Evolutionary conservation across 2,329 filamentous ascomycete species (phyloP), one percentile per base, ranked within the genome.

Genomic region (Hypoxylon sp.): DNA sequence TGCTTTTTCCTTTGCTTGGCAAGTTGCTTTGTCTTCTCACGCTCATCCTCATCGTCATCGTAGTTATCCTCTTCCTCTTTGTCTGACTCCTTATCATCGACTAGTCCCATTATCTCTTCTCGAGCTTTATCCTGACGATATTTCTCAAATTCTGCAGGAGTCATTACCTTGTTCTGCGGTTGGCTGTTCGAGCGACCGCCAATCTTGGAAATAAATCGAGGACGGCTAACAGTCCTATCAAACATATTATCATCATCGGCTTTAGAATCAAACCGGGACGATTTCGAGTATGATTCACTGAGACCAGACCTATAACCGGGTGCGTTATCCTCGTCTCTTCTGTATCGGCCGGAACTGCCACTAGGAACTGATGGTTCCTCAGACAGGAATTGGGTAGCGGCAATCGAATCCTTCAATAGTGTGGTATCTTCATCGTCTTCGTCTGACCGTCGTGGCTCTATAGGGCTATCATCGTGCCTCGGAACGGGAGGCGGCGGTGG

Each of bases 1-100:
- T 97, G 94, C 83, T 94, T 96, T 74, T 90, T 88, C 69, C 94
- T 86, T 77, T 96, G 93, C 77, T 90, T 92, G 17, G 91, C 89
- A 50, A 91, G 85, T 76, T 92, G 86, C 76, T 86, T 91, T 28
- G 89, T 88, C 75, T 92, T 93, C 75, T 97, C 93, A 0, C 86
- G 78, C 69, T 97, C 93, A 73, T 97, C 93, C 45, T 94, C 91
- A 19, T 90, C 87, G 6, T 89, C 88, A 28, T 88, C 85, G 43
- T 89, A 86, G 36, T 86, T 85, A 14, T 84, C 85, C 19, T 82
- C 81, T 4, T 87, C 84, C 19, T 76, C 77, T 66, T 80, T 75
- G 63, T 81, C 73, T 6, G 76, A 74, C 80, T 84, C 73, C 81
- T 83, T 28, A 78, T 82, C 34, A 77, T 76, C 59, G 68, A 65